Conservation (phyloP, 2,329 filamentous ascomycete genomes). For the Penicillium oxalicum region DNA sequence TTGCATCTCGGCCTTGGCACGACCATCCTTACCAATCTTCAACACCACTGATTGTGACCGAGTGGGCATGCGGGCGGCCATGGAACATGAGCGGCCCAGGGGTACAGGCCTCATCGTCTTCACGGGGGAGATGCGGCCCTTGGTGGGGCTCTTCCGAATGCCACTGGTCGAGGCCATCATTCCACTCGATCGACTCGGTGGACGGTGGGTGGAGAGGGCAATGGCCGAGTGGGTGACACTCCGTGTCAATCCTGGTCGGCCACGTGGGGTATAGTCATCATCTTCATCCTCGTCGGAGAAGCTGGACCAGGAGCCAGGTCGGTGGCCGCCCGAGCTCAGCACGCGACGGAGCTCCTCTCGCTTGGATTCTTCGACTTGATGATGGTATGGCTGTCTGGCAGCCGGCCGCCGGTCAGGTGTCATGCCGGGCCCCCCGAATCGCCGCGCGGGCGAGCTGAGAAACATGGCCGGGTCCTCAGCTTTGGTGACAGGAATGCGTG, state of each 20-base stretch:
- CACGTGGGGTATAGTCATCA: slow-evolving; percentile 29
- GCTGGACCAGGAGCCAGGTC: slow-evolving; percentile 23
- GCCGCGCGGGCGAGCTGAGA: slow-evolving; percentile 44
- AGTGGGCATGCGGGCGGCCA: slow-evolving; percentile 25
- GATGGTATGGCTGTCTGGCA: slow-evolving; percentile 43
- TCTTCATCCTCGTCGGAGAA: slow-evolving; percentile 32
- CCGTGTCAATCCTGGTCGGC: slow-evolving; percentile 34
- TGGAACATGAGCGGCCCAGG: slow-evolving; percentile 29
- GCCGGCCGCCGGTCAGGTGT: slow-evolving; percentile 25
- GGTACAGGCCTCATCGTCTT: slow-evolving; percentile 31
- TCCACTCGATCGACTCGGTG: slow-evolving; percentile 26
- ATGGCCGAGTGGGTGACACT: slow-evolving; percentile 38
- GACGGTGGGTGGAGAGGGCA: slow-evolving; percentile 23
- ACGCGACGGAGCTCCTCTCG: slow-evolving; percentile 37
- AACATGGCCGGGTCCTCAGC: slow-evolving; percentile 45
- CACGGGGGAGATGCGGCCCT: slow-evolving; percentile 39
- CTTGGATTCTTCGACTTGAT: slow-evolving; percentile 45
- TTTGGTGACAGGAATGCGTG: slow-evolving; percentile 34
- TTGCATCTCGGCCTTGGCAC: slow-evolving; percentile 44
- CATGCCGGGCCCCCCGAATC: slow-evolving; percentile 39
- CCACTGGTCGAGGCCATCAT: slow-evolving; percentile 31
- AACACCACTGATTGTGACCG: slow-evolving; percentile 41
- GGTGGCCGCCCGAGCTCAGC: slow-evolving; percentile 25
- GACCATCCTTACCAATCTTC: slow-evolving; percentile 44
- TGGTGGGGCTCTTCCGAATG: slow-evolving; percentile 39